Conservation (phyloP, 768 basidiomycete species). For the Heimioporus sp. region DNA sequence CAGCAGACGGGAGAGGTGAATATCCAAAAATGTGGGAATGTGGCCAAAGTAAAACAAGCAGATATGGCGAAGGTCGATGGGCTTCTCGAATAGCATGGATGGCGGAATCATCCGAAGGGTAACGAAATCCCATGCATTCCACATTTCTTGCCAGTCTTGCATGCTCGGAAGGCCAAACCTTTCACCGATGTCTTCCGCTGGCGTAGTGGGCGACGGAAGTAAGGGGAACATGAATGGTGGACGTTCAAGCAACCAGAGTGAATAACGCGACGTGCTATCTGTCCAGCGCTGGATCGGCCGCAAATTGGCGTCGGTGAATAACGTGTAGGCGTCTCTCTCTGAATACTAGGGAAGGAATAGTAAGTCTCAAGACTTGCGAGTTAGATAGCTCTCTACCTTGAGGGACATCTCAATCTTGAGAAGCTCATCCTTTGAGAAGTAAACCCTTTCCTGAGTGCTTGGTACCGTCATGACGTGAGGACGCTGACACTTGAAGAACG, state of each 20-base stretch:
- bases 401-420: slow-evolving; percentile 84
- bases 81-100: slow-evolving; percentile 84
- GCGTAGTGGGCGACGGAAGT: slow-evolving; percentile 38
- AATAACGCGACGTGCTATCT: slow-evolving; percentile 68
- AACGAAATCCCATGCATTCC: slow-evolving; percentile 87
- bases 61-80: slow-evolving; percentile 92
- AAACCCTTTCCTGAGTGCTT: slow-evolving; percentile 38
- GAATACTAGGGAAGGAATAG: slow-evolving; percentile 59
- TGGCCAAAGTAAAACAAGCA: slow-evolving; percentile 98
- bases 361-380: neutral
- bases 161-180: slow-evolving; percentile 67
- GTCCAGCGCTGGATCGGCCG: slow-evolving; percentile 86
- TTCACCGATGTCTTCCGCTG: slow-evolving; percentile 19
- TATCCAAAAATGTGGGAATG: slow-evolving; percentile 90
- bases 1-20: slow-evolving; percentile 76
- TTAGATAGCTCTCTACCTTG: slow-evolving; percentile 56
- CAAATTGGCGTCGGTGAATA: slow-evolving; percentile 77
- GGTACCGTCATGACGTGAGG: slow-evolving; percentile 59
- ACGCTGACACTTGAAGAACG: slow-evolving; percentile 70
- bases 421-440: slow-evolving; percentile 69
- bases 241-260: slow-evolving; percentile 89
- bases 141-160: slow-evolving; percentile 79
- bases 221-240: slow-evolving; percentile 78
- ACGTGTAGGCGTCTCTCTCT: slow-evolving; percentile 57
- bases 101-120: slow-evolving; percentile 84